These are phyloP conservation scores for Globisporangium heterothallicum DNA, from an alignment of 352 stramenopile species.

Conservation along the genomic window DNA sequence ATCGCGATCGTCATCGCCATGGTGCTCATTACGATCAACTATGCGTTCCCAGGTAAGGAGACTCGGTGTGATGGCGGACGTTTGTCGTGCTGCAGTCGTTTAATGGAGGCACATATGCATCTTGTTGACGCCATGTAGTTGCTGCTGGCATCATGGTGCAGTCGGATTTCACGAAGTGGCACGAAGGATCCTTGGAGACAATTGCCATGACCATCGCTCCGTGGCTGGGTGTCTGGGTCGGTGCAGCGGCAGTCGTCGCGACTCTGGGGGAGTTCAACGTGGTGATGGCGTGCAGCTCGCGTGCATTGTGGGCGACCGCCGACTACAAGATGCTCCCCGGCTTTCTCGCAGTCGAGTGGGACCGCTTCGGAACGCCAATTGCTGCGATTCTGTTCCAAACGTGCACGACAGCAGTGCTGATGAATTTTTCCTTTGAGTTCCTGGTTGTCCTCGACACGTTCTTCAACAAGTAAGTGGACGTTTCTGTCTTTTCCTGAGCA, in stretches of 20 bases:
- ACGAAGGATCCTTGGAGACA: conserved; percentile 69
- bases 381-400: conserved; percentile 75
- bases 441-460: conserved; percentile 81
- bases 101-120: not conserved
- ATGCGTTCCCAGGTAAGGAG: conserved; percentile 59
- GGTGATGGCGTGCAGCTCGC: conserved; percentile 80
- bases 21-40: conserved; percentile 81
- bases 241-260: conserved; percentile 65
- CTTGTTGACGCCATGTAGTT: conserved; percentile 24
- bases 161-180: conserved; percentile 58
- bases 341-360: conserved; percentile 54
- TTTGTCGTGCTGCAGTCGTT: not conserved
- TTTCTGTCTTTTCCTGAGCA: too few relatives aligned
- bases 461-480: conserved; percentile 88
- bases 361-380: conserved; percentile 74
- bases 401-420: conserved; percentile 64
- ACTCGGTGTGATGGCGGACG: not conserved
- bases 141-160: conserved; percentile 75
- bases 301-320: conserved; percentile 72
- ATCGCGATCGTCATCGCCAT: conserved; percentile 81
- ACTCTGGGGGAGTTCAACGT: conserved; percentile 85
- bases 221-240: conserved; percentile 81
- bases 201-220: conserved; percentile 67
- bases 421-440: conserved; percentile 83
- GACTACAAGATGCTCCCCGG: conserved; percentile 84